A percentile compares a stretch with the other conserved stretches of the same genome.
Conservation (phyloP, 345 rosid genomes). For the Eucalyptus guilfoylei region DNA sequence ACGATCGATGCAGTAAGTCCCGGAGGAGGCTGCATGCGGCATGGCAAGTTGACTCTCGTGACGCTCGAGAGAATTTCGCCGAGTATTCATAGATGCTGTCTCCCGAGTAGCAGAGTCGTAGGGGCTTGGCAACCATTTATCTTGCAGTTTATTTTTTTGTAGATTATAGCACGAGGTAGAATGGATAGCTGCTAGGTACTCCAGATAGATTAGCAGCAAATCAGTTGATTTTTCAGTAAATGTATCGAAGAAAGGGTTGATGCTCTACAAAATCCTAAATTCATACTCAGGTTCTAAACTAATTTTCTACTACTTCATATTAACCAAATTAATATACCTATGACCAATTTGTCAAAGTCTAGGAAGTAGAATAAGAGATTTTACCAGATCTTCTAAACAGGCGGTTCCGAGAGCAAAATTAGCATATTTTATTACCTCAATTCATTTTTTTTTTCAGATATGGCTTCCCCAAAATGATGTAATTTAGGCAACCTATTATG, state of each 20-base stretch:
- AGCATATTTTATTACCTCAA: neutral
- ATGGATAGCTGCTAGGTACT: neutral
- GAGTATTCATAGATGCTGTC: neutral
- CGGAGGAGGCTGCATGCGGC: neutral
- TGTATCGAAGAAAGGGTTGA: neutral
- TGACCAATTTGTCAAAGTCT: too few relatives aligned
- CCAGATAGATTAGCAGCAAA: neutral
- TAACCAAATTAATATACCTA: too few relatives aligned
- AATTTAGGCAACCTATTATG: neutral
- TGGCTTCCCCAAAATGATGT: neutral
- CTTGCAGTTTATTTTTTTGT: too few relatives aligned
- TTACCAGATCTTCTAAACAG: too few relatives aligned
- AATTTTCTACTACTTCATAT: too few relatives aligned
- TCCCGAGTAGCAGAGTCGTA: neutral
- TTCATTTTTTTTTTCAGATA: neutral
- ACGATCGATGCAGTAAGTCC: neutral
- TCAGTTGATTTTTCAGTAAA: neutral
- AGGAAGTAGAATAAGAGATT: neutral
- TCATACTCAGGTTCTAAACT: neutral
- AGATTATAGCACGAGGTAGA: neutral
- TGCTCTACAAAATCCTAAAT: too few relatives aligned
- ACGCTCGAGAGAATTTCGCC: neutral
- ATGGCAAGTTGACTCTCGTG: neutral
- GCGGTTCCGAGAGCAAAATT: neutral
- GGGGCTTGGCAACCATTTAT: neutral